These are phyloP conservation scores for Cornus controversa DNA, from an alignment of 148 eudicot genomes.

Conservation along the genomic window DNA sequence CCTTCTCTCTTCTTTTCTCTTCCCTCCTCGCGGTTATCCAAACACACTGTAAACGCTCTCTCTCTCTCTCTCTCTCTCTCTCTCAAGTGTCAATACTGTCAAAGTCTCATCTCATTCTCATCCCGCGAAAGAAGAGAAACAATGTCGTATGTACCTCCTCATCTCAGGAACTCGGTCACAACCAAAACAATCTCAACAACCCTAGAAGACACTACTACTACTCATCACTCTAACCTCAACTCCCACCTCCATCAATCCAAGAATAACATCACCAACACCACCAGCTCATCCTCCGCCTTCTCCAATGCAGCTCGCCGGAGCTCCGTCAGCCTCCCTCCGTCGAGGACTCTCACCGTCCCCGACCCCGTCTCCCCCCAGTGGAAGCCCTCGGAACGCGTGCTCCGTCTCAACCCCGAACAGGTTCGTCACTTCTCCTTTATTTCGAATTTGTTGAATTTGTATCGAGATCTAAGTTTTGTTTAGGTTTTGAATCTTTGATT, in stretches of 20 bases:
- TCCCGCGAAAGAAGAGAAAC: background rate
- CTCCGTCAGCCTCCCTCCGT: slow-evolving; percentile 20
- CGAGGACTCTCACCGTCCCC: slow-evolving; percentile 22
- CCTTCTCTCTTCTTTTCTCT: background rate
- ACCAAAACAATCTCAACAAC: slow-evolving; percentile 19
- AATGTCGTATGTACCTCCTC: slow-evolving; percentile 54
- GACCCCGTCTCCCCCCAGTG: slow-evolving; percentile 34
- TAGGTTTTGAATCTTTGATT: background rate
- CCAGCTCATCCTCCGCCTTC: slow-evolving; percentile 6
- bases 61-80: slow-evolving; percentile 8
- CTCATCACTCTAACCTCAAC: slow-evolving; percentile 7
- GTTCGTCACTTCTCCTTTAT: slow-evolving; percentile 8
- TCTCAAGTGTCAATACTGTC: background rate
- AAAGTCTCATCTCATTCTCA: background rate
- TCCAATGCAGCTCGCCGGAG: slow-evolving; percentile 34
- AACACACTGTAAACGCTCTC: background rate
- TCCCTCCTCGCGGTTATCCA: too few relatives aligned
- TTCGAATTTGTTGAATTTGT: background rate
- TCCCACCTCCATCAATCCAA: background rate
- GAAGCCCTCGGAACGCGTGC: slow-evolving; percentile 58
- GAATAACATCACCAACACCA: slow-evolving; percentile 1
- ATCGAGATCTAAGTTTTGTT: background rate
- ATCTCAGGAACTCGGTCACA: slow-evolving; percentile 36
- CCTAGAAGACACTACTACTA: slow-evolving; percentile 17
- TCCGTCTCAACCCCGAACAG: slow-evolving; percentile 39